Conservation (phyloP, 306 rosid species). For the Quercus aquifolioides region DNA sequence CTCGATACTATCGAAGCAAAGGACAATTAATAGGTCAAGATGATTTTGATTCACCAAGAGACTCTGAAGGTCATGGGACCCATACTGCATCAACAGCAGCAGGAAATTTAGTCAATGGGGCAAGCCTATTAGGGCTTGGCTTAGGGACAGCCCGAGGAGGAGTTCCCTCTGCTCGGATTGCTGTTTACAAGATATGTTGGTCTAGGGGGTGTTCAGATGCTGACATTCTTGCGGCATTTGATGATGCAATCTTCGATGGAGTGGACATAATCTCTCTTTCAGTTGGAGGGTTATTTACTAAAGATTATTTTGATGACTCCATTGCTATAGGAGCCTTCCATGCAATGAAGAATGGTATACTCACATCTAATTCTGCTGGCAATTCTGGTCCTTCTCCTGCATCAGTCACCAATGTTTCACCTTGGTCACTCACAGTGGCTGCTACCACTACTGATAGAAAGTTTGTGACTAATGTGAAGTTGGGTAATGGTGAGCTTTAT, state of each 20-base stretch:
- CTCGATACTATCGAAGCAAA: constrained; percentile 21
- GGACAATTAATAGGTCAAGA: neutral
- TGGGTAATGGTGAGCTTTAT: constrained; percentile 32
- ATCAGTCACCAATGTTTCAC: constrained; percentile 13
- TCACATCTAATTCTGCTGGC: constrained; percentile 36
- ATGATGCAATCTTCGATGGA: constrained; percentile 56
- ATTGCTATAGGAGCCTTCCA: constrained; percentile 48
- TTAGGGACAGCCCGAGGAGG: constrained; percentile 54
- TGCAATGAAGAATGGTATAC: constrained; percentile 41
- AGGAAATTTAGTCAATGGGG: constrained; percentile 23
- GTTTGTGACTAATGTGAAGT: constrained; percentile 30
- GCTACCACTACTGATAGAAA: constrained; percentile 33
- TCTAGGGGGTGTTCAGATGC: constrained; percentile 17
- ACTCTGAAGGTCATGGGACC: constrained; percentile 46
- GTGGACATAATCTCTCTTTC: constrained; percentile 47
- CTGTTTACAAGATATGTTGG: constrained; percentile 60
- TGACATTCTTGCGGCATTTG: constrained; percentile 53
- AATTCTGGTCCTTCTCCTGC: constrained; percentile 22
- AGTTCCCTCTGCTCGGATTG: constrained; percentile 45
- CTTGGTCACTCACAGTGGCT: constrained; percentile 51
- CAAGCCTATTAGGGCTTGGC: constrained; percentile 40
- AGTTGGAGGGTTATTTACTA: neutral
- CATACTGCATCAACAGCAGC: constrained; percentile 45
- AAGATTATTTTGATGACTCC: constrained; percentile 20
- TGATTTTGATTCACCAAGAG: constrained; percentile 33